Evolutionary conservation across 805 yeast species (phyloP).

Genomic region (Metschnikowia noctiluminum): DNA sequence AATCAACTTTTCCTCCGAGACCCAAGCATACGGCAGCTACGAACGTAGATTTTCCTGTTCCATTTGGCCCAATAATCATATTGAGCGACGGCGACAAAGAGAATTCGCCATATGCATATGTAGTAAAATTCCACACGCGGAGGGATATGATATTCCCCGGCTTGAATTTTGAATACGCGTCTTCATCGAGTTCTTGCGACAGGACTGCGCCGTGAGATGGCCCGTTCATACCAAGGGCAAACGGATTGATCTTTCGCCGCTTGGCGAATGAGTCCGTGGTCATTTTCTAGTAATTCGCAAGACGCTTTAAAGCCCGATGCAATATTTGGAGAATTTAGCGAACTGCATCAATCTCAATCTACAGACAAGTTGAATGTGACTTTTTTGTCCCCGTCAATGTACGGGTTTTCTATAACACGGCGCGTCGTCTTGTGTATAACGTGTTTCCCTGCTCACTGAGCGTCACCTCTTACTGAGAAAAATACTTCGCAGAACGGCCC

Average conservation of each 20-base stretch:
- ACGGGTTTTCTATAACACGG: too few species aligned
- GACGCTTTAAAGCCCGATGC: too few species aligned
- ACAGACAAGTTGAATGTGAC: too few species aligned
- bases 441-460: too few species aligned
- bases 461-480: too few species aligned
- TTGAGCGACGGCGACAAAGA: slow-evolving; percentile 78
- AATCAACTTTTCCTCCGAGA: slow-evolving; percentile 71
- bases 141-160: slow-evolving; percentile 53
- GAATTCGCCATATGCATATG: slow-evolving; percentile 67
- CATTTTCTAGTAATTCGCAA: background rate
- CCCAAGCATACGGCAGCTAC: slow-evolving; percentile 92
- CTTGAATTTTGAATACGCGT: slow-evolving; percentile 10
- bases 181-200: background rate
- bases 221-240: background rate
- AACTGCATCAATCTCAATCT: too few species aligned
- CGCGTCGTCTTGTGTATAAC: too few species aligned
- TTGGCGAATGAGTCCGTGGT: background rate
- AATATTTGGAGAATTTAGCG: too few species aligned
- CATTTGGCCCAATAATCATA: slow-evolving; percentile 94
- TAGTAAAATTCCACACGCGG: slow-evolving; percentile 59
- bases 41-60: slow-evolving; percentile 90
- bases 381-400: too few species aligned
- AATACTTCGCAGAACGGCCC: too few species aligned
- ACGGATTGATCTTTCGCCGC: slow-evolving; percentile 6
- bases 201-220: background rate